phyloP scores from a whole-genome alignment of 495 filamentous ascomycete genomes.

The Penicillium desertorum region DNA sequence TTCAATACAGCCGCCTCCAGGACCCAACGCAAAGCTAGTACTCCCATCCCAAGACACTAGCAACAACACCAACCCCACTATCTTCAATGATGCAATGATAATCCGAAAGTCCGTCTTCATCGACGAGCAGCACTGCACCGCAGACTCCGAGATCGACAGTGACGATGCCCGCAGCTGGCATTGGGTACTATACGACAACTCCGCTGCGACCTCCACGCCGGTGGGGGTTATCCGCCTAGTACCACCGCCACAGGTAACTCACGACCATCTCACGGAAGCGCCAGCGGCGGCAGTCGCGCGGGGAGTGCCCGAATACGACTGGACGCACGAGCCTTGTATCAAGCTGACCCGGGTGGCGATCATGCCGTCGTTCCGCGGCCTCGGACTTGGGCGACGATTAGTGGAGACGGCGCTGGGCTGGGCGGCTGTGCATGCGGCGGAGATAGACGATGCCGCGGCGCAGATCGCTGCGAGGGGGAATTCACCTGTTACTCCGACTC shows the following conservation, averaged over 20 bases:
- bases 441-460: conserved; percentile 38
- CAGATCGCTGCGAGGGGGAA: conserved; percentile 43
- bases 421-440: conserved; percentile 54
- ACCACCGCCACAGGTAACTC: conserved; percentile 68
- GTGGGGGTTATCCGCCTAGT: conserved; percentile 76
- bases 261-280: conserved; percentile 42
- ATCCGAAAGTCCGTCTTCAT: conserved; percentile 79
- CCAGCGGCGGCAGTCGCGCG: not conserved
- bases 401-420: conserved; percentile 62
- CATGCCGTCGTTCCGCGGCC: conserved; percentile 57
- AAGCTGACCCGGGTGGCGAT: conserved; percentile 79
- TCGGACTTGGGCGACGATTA: conserved; percentile 61
- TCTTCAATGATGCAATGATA: conserved; percentile 74
- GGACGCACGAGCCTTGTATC: conserved; percentile 65
- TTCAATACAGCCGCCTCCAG: conserved; percentile 28
- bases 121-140: conserved; percentile 66
- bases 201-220: conserved; percentile 1
- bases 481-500: conserved; percentile 23
- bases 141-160: conserved; percentile 70
- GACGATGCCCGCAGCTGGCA: conserved; percentile 80
- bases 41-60: conserved; percentile 18
- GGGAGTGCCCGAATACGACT: conserved; percentile 20
- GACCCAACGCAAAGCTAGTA: conserved; percentile 15
- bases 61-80: conserved; percentile 46
- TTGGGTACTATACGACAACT: conserved; percentile 66